Percentiles rank a stretch among this genome's conserved stretches.
phyloP scores from a whole-genome alignment of 129 eudicot genomes.

The Flaveria trinervia region DNA sequence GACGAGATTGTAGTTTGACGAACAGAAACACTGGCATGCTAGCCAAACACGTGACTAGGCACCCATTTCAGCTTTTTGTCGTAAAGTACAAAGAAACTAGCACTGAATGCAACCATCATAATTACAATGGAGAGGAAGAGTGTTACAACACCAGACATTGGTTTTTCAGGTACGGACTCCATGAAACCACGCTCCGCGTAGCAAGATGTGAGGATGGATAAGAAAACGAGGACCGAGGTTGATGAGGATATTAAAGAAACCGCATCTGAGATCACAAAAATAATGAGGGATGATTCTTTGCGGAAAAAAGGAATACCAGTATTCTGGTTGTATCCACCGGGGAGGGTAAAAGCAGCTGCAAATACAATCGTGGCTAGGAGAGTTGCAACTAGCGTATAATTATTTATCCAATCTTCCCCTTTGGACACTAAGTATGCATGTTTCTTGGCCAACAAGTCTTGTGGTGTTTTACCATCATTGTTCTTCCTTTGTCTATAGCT shows the following conservation, averaged over 20 bases:
- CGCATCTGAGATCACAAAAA: neutral
- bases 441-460: neutral
- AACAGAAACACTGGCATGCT: too few species aligned
- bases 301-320: neutral
- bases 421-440: neutral
- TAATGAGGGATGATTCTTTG: neutral
- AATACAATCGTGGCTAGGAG: slow-evolving; percentile 14
- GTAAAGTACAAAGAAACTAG: too few species aligned
- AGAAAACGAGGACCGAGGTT: neutral
- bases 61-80: too few species aligned
- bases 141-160: too few species aligned
- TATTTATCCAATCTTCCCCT: slow-evolving; percentile 4
- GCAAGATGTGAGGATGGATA: slow-evolving; percentile 5
- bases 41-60: too few species aligned
- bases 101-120: too few species aligned
- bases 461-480: neutral
- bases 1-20: too few species aligned
- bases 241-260: neutral
- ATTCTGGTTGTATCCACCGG: neutral
- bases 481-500: neutral
- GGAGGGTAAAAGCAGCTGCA: neutral
- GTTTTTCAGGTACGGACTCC: neutral
- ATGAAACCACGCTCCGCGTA: neutral
- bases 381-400: slow-evolving; percentile 8
- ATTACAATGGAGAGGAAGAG: too few species aligned